Conservation (phyloP, 2,329 filamentous ascomycete genomes). For the Fusarium ramigenum region DNA sequence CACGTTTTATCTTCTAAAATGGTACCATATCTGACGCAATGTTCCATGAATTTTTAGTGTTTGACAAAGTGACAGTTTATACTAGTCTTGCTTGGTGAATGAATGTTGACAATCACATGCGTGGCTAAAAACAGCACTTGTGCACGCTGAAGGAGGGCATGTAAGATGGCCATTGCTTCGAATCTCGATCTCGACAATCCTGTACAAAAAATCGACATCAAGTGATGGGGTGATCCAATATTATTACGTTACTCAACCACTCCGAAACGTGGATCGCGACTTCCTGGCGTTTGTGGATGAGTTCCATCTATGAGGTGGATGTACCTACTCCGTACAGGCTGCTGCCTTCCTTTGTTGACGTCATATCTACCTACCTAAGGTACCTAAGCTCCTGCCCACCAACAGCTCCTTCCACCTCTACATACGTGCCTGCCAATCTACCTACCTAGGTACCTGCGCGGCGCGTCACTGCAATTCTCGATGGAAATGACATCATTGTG, state of each 20-base stretch:
- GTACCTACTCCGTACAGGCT: neutral
- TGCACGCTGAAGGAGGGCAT: neutral
- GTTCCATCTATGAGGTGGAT: neutral
- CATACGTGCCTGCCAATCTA: neutral
- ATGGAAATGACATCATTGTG: slow-evolving; percentile 38
- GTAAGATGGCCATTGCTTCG: neutral
- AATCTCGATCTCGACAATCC: slow-evolving; percentile 16
- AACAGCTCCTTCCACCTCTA: neutral
- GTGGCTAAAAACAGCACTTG: neutral
- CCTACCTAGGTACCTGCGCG: neutral
- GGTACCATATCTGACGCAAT: slow-evolving; percentile 22
- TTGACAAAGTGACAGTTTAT: neutral
- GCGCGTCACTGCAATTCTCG: slow-evolving; percentile 20
- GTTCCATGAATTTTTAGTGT: neutral
- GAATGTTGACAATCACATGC: slow-evolving; percentile 24
- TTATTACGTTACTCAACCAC: slow-evolving; percentile 31
- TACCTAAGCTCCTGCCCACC: neutral
- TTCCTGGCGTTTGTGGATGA: slow-evolving; percentile 16
- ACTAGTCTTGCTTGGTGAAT: neutral
- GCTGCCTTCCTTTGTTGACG: slow-evolving; percentile 21
- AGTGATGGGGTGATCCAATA: slow-evolving; percentile 4
- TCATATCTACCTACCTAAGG: slow-evolving; percentile 8
- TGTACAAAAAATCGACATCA: neutral
- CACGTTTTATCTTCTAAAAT: slow-evolving; percentile 15
- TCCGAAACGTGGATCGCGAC: neutral